Conservation (phyloP, 768 basidiomycete species). For the Tylopilus felleus region DNA sequence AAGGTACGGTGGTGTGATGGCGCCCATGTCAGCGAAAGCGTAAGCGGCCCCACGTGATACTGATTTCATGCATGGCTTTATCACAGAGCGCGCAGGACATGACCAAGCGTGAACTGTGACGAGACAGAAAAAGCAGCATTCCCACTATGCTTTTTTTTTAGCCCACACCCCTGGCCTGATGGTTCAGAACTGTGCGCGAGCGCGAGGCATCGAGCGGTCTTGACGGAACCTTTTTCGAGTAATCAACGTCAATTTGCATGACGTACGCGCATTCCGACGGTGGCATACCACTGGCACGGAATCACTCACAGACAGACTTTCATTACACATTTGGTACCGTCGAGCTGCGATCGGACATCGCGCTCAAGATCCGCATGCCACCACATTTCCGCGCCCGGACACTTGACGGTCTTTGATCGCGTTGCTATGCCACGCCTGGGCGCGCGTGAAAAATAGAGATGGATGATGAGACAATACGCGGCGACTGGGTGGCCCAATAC, state of each 20-base stretch:
- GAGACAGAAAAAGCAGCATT: too few relatives aligned
- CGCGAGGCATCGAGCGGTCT: too few relatives aligned
- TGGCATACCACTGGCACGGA: too few relatives aligned
- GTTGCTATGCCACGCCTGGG: slow-evolving; percentile 1
- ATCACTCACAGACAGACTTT: too few relatives aligned
- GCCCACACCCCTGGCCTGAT: too few relatives aligned
- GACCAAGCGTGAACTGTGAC: too few relatives aligned
- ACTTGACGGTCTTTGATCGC: neutral
- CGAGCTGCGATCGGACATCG: neutral
- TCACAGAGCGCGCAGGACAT: too few relatives aligned
- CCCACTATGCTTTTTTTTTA: too few relatives aligned
- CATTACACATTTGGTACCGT: neutral
- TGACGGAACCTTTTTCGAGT: neutral
- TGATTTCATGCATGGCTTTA: too few relatives aligned
- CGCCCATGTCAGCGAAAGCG: neutral
- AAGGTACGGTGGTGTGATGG: neutral
- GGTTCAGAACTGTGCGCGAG: too few relatives aligned
- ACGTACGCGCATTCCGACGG: neutral
- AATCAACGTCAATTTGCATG: too few relatives aligned
- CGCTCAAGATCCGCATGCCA: neutral
- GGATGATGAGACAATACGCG: neutral
- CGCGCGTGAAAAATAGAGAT: neutral
- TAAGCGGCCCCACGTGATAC: too few relatives aligned
- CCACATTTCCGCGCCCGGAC: neutral
- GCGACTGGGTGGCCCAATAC: neutral